phyloP scores from a whole-genome alignment of 371 early-diverging fungal genomes.

The Umbelopsis sp. region DNA sequence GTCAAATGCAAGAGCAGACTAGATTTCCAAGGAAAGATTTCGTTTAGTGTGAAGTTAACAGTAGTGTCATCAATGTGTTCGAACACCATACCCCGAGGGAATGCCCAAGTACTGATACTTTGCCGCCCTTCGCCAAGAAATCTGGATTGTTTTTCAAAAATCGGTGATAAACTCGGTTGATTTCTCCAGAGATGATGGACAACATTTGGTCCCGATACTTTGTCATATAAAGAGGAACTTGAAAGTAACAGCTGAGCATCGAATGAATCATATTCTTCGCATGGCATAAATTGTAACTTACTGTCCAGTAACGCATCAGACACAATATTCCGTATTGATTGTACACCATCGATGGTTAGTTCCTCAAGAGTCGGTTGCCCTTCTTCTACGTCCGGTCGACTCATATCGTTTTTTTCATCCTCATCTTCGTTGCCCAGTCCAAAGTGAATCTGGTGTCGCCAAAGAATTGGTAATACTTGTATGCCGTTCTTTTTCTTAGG shows the following conservation, averaged over 20 bases:
- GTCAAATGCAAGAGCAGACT: slow-evolving; percentile 78
- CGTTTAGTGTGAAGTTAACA: neutral
- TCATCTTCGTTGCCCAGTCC: slow-evolving; percentile 59
- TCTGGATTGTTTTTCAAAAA: slow-evolving; percentile 75
- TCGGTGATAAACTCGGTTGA: slow-evolving; percentile 74
- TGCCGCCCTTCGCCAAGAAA: slow-evolving; percentile 69
- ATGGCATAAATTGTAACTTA: slow-evolving; percentile 33
- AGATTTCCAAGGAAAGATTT: neutral
- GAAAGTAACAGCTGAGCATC: neutral
- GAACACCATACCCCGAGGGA: slow-evolving; percentile 68
- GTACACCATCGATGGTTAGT: slow-evolving; percentile 81
- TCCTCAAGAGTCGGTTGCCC: slow-evolving; percentile 77
- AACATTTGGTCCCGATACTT: slow-evolving; percentile 83
- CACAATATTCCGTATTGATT: slow-evolving; percentile 78
- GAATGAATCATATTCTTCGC: neutral
- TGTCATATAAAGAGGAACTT: slow-evolving; percentile 84
- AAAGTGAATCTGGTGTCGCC: slow-evolving; percentile 81
- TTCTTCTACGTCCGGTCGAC: slow-evolving; percentile 56
- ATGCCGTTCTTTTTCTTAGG: slow-evolving; percentile 60
- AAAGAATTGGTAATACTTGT: slow-evolving; percentile 83
- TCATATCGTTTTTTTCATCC: slow-evolving; percentile 55
- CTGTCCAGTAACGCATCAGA: slow-evolving; percentile 85
- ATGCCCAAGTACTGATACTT: slow-evolving; percentile 80
- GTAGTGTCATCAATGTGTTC: neutral
- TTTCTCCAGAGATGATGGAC: slow-evolving; percentile 69